phyloP scores from a whole-genome alignment of 1,284 basidiomycete genomes.

The Mycena sp. region DNA sequence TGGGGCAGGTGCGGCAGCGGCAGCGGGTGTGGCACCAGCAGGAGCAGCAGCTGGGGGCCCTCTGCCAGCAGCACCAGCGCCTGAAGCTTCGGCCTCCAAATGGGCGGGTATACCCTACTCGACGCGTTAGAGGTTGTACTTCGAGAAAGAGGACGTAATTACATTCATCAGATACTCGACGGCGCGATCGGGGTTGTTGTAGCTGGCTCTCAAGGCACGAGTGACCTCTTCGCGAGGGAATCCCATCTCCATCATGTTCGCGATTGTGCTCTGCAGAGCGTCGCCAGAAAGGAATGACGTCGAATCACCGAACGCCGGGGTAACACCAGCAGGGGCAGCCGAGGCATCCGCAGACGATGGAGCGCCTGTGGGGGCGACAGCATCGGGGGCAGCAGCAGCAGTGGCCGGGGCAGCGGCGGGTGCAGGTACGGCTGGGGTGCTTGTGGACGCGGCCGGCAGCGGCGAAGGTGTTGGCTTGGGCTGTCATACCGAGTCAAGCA shows the following conservation, averaged over 20 bases:
- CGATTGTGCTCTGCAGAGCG: conserved; percentile 79
- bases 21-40: conserved; percentile 46
- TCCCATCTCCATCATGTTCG: conserved; percentile 94
- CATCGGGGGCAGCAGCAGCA: no score
- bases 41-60: conserved; percentile 44
- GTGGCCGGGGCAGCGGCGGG: no score
- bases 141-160: conserved; percentile 33
- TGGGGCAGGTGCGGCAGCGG: conserved; percentile 42
- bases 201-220: conserved; percentile 91
- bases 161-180: conserved; percentile 98
- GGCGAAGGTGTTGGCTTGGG: conserved; percentile 65
- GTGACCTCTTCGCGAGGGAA: conserved; percentile 89
- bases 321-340: conserved; percentile 43
- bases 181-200: conserved; percentile 98
- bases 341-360: conserved; percentile 48
- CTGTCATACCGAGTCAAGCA: conserved; percentile 40
- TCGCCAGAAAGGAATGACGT: conserved; percentile 79
- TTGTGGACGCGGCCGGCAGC: conserved; percentile 40
- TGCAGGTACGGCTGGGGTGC: conserved; percentile 36
- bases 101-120: conserved; percentile 85
- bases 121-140: conserved; percentile 6
- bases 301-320: conserved; percentile 56
- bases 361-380: no score
- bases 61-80: conserved; percentile 42
- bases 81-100: conserved; percentile 59